A percentile compares a stretch with the other conserved stretches of the same genome.
These are phyloP conservation scores for Periconia sp. DNA, from an alignment of 2,329 filamentous ascomycete species.

Conservation along the genomic window DNA sequence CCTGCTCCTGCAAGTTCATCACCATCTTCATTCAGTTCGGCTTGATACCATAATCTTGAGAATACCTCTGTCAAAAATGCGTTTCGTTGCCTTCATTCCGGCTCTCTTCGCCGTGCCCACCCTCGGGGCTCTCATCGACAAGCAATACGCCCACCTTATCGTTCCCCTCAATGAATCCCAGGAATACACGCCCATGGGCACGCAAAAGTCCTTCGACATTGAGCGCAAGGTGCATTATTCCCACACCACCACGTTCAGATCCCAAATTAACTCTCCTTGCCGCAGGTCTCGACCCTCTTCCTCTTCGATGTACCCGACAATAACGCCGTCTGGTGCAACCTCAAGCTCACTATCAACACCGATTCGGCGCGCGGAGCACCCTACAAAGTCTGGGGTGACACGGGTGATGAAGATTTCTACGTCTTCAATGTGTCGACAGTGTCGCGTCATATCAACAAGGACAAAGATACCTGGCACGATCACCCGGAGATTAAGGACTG, in stretches of 20 bases:
- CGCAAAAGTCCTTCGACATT: constrained; percentile 23
- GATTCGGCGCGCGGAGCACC: constrained; percentile 20
- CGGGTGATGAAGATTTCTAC: constrained; percentile 18
- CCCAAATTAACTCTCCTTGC: constrained; percentile 1
- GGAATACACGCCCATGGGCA: constrained; percentile 24
- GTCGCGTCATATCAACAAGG: constrained; percentile 21
- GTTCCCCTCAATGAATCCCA: constrained; percentile 28
- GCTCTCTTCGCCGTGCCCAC: constrained; percentile 16
- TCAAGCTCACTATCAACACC: constrained; percentile 29
- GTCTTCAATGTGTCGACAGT: constrained; percentile 29
- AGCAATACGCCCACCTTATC: constrained; percentile 36
- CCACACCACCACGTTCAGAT: not conserved
- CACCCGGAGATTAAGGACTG: constrained; percentile 16
- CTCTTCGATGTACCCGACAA: constrained; percentile 35
- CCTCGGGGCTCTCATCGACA: constrained; percentile 15
- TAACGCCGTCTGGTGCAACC: constrained; percentile 21
- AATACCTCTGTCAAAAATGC: constrained; percentile 23
- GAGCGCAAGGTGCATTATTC: constrained; percentile 16
- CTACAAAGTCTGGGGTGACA: constrained; percentile 17
- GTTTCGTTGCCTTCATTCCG: constrained; percentile 16
- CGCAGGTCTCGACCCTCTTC: constrained; percentile 28
- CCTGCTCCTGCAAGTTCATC: not conserved
- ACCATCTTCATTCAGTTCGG: not conserved
- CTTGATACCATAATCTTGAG: not conserved
- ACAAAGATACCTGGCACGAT: constrained; percentile 30